Conservation (phyloP, 108 stramenopile species). For the Hondaea fermentalgiana region DNA sequence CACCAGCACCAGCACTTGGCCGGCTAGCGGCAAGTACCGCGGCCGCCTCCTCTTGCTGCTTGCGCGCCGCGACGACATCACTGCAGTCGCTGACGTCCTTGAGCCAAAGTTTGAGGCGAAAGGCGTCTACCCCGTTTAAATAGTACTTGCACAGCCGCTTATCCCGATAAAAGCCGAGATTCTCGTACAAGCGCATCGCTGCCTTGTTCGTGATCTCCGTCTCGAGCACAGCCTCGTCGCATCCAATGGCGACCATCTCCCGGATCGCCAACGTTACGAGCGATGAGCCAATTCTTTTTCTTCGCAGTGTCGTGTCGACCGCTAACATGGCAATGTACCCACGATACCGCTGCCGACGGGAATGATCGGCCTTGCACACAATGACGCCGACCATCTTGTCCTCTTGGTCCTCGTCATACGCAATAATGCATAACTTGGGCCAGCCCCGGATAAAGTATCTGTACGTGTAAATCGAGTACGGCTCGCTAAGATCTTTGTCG, state of each 20-base stretch:
- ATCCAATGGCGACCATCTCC: constrained; percentile 41
- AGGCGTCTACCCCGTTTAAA: constrained; percentile 56
- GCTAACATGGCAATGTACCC: constrained; percentile 63
- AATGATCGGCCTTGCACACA: constrained; percentile 46
- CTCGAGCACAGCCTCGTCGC: constrained; percentile 48
- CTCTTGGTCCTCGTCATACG: constrained; percentile 11
- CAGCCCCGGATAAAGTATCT: constrained; percentile 55
- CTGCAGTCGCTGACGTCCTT: not conserved
- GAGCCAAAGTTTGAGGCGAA: constrained; percentile 46
- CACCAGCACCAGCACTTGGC: too few species aligned
- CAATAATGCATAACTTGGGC: constrained; percentile 50
- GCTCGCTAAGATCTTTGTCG: constrained; percentile 52
- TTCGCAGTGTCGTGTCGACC: constrained; percentile 28
- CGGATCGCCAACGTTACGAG: constrained; percentile 39
- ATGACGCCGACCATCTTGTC: constrained; percentile 36
- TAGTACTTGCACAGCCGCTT: constrained; percentile 52
- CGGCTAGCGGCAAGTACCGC: not conserved
- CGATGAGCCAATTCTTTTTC: constrained; percentile 32
- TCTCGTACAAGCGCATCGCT: constrained; percentile 47
- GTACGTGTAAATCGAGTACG: constrained; percentile 61
- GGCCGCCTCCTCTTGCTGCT: not conserved
- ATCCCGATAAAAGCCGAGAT: constrained; percentile 51
- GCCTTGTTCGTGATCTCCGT: constrained; percentile 49
- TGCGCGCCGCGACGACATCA: not conserved
- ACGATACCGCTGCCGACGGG: constrained; percentile 26